Percentiles rank a stretch among this genome's conserved stretches.
Evolutionary conservation across 2,329 filamentous ascomycete species (phyloP).

Genomic region (Falciphora oryzae): DNA sequence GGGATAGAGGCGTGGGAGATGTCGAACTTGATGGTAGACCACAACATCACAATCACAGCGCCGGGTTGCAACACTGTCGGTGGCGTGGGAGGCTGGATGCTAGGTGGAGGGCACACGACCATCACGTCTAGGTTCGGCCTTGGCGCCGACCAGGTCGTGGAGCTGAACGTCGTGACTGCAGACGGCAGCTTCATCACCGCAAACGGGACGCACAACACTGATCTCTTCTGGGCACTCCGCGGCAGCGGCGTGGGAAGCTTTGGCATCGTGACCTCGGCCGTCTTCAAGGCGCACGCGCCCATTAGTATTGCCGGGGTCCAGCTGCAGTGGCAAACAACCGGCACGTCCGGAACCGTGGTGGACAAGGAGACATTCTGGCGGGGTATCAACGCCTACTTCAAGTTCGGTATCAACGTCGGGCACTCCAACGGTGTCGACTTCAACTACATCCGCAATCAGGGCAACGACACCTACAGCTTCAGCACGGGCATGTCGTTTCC

Average conservation of each 20-base stretch:
- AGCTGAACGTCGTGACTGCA: slow-evolving; percentile 41
- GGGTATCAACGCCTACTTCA: slow-evolving; percentile 18
- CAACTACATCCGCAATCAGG: slow-evolving; percentile 21
- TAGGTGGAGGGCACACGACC: slow-evolving; percentile 44
- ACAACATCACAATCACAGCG: slow-evolving; percentile 27
- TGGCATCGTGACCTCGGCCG: slow-evolving; percentile 9
- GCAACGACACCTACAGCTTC: slow-evolving; percentile 21
- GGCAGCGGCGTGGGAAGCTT: slow-evolving; percentile 41
- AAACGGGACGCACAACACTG: slow-evolving; percentile 36
- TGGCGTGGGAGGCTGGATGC: slow-evolving; percentile 45
- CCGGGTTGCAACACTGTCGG: slow-evolving; percentile 29
- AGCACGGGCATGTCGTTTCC: slow-evolving; percentile 19
- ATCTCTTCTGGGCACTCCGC: slow-evolving; percentile 50
- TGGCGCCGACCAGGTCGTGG: slow-evolving; percentile 45
- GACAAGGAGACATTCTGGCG: slow-evolving; percentile 19
- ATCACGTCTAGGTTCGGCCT: slow-evolving; percentile 42
- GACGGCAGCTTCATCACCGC: slow-evolving; percentile 40
- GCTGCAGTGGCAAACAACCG: slow-evolving; percentile 11
- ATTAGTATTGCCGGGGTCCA: not conserved
- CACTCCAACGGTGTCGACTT: slow-evolving; percentile 20
- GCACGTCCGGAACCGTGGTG: slow-evolving; percentile 3
- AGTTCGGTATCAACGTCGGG: slow-evolving; percentile 17
- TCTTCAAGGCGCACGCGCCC: slow-evolving; percentile 4
- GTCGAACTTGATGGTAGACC: slow-evolving; percentile 24
- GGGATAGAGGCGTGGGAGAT: slow-evolving; percentile 31